phyloP scores from a whole-genome alignment of 2,329 filamentous ascomycete genomes.

The Akanthomyces dipterigenus region DNA sequence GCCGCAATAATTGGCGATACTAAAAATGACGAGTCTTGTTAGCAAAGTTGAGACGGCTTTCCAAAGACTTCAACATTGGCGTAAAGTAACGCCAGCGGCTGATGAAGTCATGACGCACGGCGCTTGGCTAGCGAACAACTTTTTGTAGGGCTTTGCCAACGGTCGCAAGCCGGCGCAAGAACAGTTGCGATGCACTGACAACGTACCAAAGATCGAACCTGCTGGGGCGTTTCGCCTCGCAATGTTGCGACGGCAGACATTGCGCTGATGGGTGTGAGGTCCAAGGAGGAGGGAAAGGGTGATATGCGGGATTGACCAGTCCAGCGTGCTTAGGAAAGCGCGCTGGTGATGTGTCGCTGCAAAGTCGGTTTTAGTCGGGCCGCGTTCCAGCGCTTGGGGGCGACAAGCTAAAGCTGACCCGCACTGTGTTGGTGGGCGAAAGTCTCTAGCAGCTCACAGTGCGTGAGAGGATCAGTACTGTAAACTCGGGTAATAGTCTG shows the following conservation, averaged over 20 bases:
- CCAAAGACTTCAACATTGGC: too few relatives aligned
- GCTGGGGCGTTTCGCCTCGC: constrained; percentile 50
- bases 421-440: constrained; percentile 5
- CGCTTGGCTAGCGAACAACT: background rate
- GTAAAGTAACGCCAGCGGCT: background rate
- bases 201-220: constrained; percentile 51
- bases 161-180: constrained; percentile 5
- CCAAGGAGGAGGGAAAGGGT: constrained; percentile 2
- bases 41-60: background rate
- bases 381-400: background rate
- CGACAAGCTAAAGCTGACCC: background rate
- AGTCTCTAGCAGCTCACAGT: background rate
- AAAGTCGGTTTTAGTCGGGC: constrained; percentile 14
- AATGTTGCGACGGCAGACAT: constrained; percentile 33
- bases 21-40: constrained; percentile 27
- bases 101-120: background rate
- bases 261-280: constrained; percentile 9
- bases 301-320: background rate
- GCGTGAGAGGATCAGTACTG: background rate
- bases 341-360: constrained; percentile 4
- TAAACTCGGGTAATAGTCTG: background rate
- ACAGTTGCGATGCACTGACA: background rate
- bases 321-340: constrained; percentile 9
- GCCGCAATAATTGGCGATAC: constrained; percentile 89
- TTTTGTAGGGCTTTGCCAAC: constrained; percentile 1